Evolutionary conservation across 2,329 filamentous ascomycete species (phyloP), one percentile per base, ranked within the genome.

Genomic region (Colletotrichum navitas): DNA sequence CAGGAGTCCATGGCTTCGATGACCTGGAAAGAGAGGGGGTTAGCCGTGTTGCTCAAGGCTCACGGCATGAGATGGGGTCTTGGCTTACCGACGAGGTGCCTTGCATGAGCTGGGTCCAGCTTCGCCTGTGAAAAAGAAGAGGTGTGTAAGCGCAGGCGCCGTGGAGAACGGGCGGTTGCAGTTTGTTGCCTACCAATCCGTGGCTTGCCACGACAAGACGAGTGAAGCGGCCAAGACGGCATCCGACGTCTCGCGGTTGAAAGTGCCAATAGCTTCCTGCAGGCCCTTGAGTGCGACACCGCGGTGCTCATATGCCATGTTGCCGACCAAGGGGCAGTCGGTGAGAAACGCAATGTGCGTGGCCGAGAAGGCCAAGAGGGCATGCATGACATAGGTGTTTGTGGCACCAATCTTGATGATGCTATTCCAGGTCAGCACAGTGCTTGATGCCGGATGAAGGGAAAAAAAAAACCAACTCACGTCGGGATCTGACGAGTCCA

Each of bases 401-500:
- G 91, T 91, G 61, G 94, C 88, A 68, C 94, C 94, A 78, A 97
- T 92, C 76, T 91, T 91, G 74, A 99, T 87, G 77, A 96, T 94
- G 61, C 93, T 95, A 78, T 56, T 51, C 34, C 61, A 18, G 52
- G 18, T 58, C 54, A 71, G 63, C 43, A 43, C 7, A 52, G 56
- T 55, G 52, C 26, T 45, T 6, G 11, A 36, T 5, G 36, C 61
- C 47, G 45, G 63, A 16, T 29, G 18, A 7, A n/a, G n/a, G n/a
- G n/a, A n/a, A 3, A 0, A 8, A 21, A 36, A 8, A 65, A 58
- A 52, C 34, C 5, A 52, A 86, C 93, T 86, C 88, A 97, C 94
- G 92, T 94, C 72, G 94, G 95, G 79, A 98, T 94, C 81, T 96
- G 93, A 78, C 93, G 91, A 61, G 94, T 95, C 96, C 96, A 99